Evolutionary conservation across 768 basidiomycete genomes (phyloP).

Genomic region (Termitomyces sp.): DNA sequence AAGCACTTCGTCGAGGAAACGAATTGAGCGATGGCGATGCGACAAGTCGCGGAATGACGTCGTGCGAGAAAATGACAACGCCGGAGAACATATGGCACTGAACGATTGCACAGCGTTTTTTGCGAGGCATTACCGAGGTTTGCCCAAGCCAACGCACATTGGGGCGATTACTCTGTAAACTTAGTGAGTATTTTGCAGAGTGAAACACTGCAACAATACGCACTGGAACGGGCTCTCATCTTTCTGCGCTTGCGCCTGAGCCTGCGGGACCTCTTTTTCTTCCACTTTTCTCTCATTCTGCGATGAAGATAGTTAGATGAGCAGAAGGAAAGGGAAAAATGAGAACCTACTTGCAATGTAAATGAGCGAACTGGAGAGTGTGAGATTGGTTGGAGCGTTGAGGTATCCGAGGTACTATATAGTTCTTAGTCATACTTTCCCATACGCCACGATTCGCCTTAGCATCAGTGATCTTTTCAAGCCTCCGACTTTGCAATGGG

Average conservation of each 20-base stretch:
- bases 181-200: background rate
- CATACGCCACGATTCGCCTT: slow-evolving; percentile 11
- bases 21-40: slow-evolving; percentile 15
- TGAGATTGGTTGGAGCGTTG: slow-evolving; percentile 4
- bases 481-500: slow-evolving; percentile 18
- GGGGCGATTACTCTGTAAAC: slow-evolving; percentile 36
- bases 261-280: slow-evolving; percentile 92
- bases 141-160: slow-evolving; percentile 18
- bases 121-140: slow-evolving; percentile 16
- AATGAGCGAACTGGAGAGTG: slow-evolving; percentile 26
- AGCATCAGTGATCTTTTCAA: background rate
- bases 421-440: slow-evolving; percentile 40
- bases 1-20: slow-evolving; percentile 4
- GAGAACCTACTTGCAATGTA: slow-evolving; percentile 27
- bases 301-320: background rate
- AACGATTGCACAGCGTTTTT: slow-evolving; percentile 7
- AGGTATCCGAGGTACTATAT: slow-evolving; percentile 32
- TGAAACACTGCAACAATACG: slow-evolving; percentile 28
- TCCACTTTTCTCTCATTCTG: slow-evolving; percentile 96
- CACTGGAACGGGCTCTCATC: slow-evolving; percentile 93
- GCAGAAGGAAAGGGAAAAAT: background rate
- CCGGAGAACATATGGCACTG: slow-evolving; percentile 3
- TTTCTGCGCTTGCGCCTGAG: slow-evolving; percentile 94
- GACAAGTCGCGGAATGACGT: slow-evolving; percentile 20
- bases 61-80: background rate